phyloP scores from a whole-genome alignment of 1,284 basidiomycete genomes.

The Inonotus obliquus region DNA sequence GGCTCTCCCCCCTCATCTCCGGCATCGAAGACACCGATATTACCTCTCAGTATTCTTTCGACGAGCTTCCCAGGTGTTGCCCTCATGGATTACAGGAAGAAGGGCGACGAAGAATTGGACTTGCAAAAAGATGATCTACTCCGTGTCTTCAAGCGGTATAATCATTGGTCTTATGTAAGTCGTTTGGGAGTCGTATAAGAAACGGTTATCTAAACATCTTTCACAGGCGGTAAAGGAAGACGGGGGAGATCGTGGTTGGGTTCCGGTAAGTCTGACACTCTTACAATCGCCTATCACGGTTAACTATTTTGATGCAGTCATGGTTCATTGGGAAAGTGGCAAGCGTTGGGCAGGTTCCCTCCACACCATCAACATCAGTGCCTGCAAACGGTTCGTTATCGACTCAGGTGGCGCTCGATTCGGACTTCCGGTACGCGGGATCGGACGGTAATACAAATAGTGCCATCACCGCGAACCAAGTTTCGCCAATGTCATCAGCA shows the following conservation, averaged over 20 bases:
- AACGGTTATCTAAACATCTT: slow-evolving; percentile 15
- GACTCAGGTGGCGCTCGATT: slow-evolving; percentile 12
- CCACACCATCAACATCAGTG: slow-evolving; percentile 19
- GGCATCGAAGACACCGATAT: slow-evolving; percentile 32
- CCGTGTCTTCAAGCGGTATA: slow-evolving; percentile 60
- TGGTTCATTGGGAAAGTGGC: slow-evolving; percentile 27
- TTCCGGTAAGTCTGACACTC: slow-evolving; percentile 27
- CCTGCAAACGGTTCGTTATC: slow-evolving; percentile 12
- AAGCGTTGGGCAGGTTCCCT: slow-evolving; percentile 19
- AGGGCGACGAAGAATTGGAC: slow-evolving; percentile 45
- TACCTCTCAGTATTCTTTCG: slow-evolving; percentile 45
- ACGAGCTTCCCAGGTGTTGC: slow-evolving; percentile 52
- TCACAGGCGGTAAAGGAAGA: slow-evolving; percentile 39
- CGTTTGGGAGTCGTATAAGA: background rate
- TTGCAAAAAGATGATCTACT: slow-evolving; percentile 47
- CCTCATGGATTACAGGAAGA: slow-evolving; percentile 52
- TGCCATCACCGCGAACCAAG: slow-evolving; percentile 8
- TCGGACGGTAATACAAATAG: slow-evolving; percentile 6
- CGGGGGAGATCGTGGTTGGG: slow-evolving; percentile 44
- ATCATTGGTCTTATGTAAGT: slow-evolving; percentile 46
- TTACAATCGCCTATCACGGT: background rate
- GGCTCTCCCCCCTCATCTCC: slow-evolving; percentile 17
- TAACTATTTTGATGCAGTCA: slow-evolving; percentile 16
- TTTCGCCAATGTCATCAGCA: slow-evolving; percentile 23
- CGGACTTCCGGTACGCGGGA: slow-evolving; percentile 17